These are phyloP conservation scores for Harringtonia aguacate DNA, from an alignment of 2,329 filamentous ascomycete genomes.

Conservation along the genomic window DNA sequence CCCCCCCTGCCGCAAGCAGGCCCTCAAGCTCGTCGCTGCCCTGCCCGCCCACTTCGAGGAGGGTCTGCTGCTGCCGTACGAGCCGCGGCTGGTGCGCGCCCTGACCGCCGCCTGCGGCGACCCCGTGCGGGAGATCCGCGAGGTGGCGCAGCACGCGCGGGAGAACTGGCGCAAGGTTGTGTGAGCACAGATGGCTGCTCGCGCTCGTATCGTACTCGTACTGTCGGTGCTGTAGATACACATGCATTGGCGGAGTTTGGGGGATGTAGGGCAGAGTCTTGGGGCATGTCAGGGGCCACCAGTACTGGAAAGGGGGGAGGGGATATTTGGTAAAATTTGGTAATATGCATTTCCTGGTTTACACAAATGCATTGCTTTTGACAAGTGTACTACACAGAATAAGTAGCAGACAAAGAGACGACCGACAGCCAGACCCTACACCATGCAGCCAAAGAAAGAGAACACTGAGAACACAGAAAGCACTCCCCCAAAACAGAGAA, in stretches of 20 bases:
- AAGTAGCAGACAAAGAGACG: neutral
- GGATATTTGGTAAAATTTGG: no score
- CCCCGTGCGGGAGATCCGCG: conserved; percentile 39
- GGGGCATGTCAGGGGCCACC: no score
- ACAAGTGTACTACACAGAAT: no score
- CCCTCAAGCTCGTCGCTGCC: conserved; percentile 34
- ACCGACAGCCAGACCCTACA: neutral
- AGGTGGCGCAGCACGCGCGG: conserved; percentile 35
- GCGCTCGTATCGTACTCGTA: no score
- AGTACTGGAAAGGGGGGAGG: no score
- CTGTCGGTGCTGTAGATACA: no score
- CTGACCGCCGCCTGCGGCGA: conserved; percentile 43
- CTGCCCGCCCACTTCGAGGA: conserved; percentile 39
- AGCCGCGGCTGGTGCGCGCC: conserved; percentile 32
- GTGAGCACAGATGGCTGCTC: no score
- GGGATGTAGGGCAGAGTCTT: no score
- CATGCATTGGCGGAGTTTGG: no score
- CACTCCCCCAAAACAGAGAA: neutral
- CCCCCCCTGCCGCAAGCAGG: conserved; percentile 30
- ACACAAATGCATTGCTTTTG: no score
- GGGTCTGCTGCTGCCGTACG: conserved; percentile 31
- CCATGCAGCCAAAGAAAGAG: neutral
- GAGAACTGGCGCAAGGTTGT: conserved; percentile 32
- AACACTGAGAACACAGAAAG: no score
- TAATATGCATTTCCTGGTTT: no score